phyloP scores from a whole-genome alignment of 1,284 basidiomycete genomes.

The Tetrapyrgos nigripes region DNA sequence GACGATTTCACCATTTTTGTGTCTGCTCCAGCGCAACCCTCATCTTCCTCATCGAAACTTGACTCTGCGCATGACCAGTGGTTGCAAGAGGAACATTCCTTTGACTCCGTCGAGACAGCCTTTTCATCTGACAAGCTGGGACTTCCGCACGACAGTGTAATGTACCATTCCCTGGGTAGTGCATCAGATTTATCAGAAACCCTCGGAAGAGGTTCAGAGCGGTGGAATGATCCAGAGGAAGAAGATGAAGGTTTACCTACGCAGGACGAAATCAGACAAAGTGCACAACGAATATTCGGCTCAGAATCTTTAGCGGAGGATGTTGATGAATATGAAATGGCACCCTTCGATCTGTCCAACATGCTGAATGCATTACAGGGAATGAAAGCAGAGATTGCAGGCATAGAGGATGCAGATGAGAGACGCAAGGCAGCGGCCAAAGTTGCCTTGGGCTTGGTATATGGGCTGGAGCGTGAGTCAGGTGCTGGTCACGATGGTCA shows the following conservation, averaged over 20 bases:
- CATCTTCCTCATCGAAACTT: slow-evolving; percentile 23
- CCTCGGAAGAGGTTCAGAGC: slow-evolving; percentile 32
- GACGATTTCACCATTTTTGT: slow-evolving; percentile 82
- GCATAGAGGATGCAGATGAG: slow-evolving; percentile 67
- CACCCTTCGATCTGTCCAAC: slow-evolving; percentile 65
- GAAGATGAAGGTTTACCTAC: slow-evolving; percentile 55
- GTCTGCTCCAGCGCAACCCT: slow-evolving; percentile 45
- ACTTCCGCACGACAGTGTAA: slow-evolving; percentile 39
- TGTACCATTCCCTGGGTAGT: slow-evolving; percentile 56
- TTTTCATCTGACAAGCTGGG: slow-evolving; percentile 24
- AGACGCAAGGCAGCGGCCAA: slow-evolving; percentile 70
- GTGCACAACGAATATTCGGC: slow-evolving; percentile 64
- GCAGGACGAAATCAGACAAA: slow-evolving; percentile 56
- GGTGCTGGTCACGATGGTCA: background rate
- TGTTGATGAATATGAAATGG: slow-evolving; percentile 44
- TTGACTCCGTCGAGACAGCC: slow-evolving; percentile 17
- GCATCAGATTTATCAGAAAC: slow-evolving; percentile 51
- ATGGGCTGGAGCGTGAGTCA: slow-evolving; percentile 55
- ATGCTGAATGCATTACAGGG: slow-evolving; percentile 69
- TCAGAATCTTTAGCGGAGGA: slow-evolving; percentile 22
- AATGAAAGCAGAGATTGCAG: slow-evolving; percentile 76
- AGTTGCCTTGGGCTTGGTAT: slow-evolving; percentile 76
- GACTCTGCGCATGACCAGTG: slow-evolving; percentile 17
- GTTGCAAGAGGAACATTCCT: background rate
- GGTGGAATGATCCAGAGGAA: slow-evolving; percentile 28